Base-by-base conservation (phyloP, 2,329 filamentous ascomycete species). In the Tolypocladium ovalisporum region DNA sequence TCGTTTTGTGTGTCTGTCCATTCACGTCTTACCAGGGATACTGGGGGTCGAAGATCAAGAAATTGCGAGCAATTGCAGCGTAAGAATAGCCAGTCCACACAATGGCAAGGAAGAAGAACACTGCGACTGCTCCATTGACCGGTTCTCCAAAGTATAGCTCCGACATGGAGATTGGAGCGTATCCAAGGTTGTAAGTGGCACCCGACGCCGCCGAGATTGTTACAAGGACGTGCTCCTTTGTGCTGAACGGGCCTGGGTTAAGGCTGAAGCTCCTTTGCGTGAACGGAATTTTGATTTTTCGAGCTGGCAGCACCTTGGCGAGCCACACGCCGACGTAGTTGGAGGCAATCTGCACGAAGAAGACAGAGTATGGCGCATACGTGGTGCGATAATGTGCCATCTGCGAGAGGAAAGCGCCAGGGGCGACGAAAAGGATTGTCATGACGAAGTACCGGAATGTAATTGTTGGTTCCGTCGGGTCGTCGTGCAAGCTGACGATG, bases 381-480 rank as follows among this genome's bases (percentile, higher is more conserved):
- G 82, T 84, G 1, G 82, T 84, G 51, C 82, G 75, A 63, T 76
- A 85, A 54, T 76, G 73, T 59, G 76, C 77, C 75, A 83, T 78
- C 63, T 80, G 77, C 6, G 78, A 80, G 2, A 85, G 65, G 61
- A 84, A 80, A 2, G 81, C 81, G 2, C 81, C 82, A 0, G 81
- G 80, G 1, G 77, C 73, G 51, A 83, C 76, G 62, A 84, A 83
- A 22, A 84, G 59, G 56, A 80, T 66, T 6, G 77, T 75, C 29
- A 84, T 70, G 29, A 84, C 55, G 62, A 84, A 81, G 63, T 83
- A 85, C 32, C 82, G 78, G 61, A 85, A 84, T 1, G 82, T 85
- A 27, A 85, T 70, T 15, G 79, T 82, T 1, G 79, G 78, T 34
- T 81, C 69, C 3, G 70, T 75, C 0, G 81, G 75, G 62, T 85